These are phyloP conservation scores for Fusarium newnesense DNA, from an alignment of 2,329 filamentous ascomycete species.

Conservation along the genomic window DNA sequence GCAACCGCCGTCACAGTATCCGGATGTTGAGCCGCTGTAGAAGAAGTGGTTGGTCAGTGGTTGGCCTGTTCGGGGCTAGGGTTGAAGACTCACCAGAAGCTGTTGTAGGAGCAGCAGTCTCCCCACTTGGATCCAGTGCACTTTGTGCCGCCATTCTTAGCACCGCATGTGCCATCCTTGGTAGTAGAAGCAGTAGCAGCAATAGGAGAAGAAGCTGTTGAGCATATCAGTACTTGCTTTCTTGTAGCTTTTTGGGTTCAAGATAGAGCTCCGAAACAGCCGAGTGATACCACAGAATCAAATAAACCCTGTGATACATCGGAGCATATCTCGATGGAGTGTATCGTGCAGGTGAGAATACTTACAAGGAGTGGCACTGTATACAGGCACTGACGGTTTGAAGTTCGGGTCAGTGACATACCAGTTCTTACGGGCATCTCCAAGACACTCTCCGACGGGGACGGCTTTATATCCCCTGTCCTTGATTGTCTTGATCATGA, in stretches of 20 bases:
- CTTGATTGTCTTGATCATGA: conserved; percentile 55
- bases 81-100: conserved; percentile 46
- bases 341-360: background rate
- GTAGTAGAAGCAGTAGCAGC: conserved; percentile 5
- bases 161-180: conserved; percentile 50
- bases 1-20: conserved; percentile 47
- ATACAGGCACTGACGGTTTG: conserved; percentile 32
- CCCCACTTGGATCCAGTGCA: conserved; percentile 49
- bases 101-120: conserved; percentile 52
- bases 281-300: background rate
- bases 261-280: background rate
- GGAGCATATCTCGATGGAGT: background rate
- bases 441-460: conserved; percentile 67
- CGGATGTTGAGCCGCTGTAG: conserved; percentile 10
- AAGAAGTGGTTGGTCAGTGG: background rate
- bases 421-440: conserved; percentile 61
- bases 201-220: background rate
- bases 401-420: conserved; percentile 51
- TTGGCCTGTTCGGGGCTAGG: too few relatives aligned
- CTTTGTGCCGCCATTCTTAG: conserved; percentile 36
- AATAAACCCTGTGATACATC: background rate
- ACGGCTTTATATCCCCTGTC: conserved; percentile 57
- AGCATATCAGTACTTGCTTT: background rate
- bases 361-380: background rate
- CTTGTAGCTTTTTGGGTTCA: background rate